Conservation (phyloP, 2,329 filamentous ascomycete species). For the Sarocladium strictum region DNA sequence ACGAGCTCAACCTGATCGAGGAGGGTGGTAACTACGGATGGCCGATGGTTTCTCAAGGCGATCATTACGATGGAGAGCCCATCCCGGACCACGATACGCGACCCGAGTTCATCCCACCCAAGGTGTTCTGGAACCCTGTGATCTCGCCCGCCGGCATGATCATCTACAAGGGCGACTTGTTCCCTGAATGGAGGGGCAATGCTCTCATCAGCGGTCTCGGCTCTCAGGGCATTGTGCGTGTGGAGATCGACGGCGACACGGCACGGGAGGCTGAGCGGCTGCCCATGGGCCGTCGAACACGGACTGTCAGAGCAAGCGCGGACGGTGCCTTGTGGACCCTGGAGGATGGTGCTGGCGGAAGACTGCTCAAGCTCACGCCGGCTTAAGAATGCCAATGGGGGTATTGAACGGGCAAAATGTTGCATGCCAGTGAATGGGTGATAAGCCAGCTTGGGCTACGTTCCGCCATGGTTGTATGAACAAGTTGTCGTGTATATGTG, state of each 20-base stretch:
- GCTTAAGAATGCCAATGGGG: background rate
- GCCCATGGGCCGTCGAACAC: conserved; percentile 26
- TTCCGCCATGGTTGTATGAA: too few species aligned
- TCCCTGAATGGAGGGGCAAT: conserved; percentile 26
- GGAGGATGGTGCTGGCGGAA: conserved; percentile 23
- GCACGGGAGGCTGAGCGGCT: conserved; percentile 22
- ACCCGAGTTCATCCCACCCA: conserved; percentile 24
- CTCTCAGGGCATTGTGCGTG: conserved; percentile 22
- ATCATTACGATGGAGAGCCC: conserved; percentile 24
- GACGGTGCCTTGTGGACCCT: conserved; percentile 26
- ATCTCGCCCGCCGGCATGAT: conserved; percentile 28
- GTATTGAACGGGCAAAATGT: too few species aligned
- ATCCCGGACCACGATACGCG: conserved; percentile 26
- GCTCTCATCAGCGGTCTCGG: conserved; percentile 25
- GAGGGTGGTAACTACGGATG: conserved; percentile 28
- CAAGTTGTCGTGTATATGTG: too few species aligned
- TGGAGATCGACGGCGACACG: conserved; percentile 22
- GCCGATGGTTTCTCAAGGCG: conserved; percentile 25
- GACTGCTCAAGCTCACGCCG: conserved; percentile 27
- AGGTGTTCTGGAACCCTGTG: conserved; percentile 27
- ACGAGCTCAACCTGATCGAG: conserved; percentile 29
- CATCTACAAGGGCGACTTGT: conserved; percentile 28
- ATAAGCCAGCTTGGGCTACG: too few species aligned
- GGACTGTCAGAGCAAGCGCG: conserved; percentile 24
- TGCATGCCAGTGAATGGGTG: too few species aligned